These are phyloP conservation scores for Pseudovirgaria hyperparasitica DNA, from an alignment of 2,329 filamentous ascomycete genomes.

Conservation along the genomic window DNA sequence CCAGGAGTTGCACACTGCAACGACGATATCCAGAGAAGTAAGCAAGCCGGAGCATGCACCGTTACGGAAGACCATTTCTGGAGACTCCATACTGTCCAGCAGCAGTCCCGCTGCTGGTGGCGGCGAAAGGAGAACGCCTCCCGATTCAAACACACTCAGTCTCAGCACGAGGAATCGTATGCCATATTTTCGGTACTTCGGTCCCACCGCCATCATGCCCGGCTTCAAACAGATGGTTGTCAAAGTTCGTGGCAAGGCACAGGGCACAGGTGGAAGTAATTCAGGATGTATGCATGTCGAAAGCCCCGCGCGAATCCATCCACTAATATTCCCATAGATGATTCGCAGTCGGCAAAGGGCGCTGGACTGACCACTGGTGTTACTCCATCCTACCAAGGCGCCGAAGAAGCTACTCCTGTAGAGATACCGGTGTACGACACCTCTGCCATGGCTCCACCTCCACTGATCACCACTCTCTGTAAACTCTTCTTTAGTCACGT, in stretches of 20 bases:
- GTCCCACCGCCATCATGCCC: constrained; percentile 79
- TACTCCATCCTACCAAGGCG: constrained; percentile 11
- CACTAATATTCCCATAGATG: neutral
- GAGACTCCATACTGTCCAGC: too few species aligned
- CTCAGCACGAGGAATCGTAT: constrained; percentile 50
- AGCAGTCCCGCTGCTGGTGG: constrained; percentile 18
- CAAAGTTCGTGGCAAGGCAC: constrained; percentile 54
- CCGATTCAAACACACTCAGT: constrained; percentile 22
- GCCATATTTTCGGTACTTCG: constrained; percentile 84
- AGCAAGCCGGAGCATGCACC: too few species aligned
- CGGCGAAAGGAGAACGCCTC: constrained; percentile 19
- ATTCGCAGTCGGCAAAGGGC: too few species aligned
- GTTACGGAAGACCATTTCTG: too few species aligned
- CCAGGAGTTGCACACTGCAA: too few species aligned
- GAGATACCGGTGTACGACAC: constrained; percentile 62
- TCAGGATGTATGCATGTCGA: constrained; percentile 29
- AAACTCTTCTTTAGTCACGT: constrained; percentile 72
- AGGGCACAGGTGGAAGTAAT: constrained; percentile 45
- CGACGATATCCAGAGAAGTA: too few species aligned
- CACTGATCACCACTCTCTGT: constrained; percentile 63
- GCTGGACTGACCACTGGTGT: too few species aligned
- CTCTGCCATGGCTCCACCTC: constrained; percentile 56
- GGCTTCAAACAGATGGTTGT: constrained; percentile 90
- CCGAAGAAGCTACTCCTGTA: constrained; percentile 30
- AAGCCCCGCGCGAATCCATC: neutral